A percentile compares a stretch with the other conserved stretches of the same genome.
These are phyloP conservation scores for Colletotrichum paranaense DNA, from an alignment of 2,329 filamentous ascomycete genomes.

Conservation along the genomic window DNA sequence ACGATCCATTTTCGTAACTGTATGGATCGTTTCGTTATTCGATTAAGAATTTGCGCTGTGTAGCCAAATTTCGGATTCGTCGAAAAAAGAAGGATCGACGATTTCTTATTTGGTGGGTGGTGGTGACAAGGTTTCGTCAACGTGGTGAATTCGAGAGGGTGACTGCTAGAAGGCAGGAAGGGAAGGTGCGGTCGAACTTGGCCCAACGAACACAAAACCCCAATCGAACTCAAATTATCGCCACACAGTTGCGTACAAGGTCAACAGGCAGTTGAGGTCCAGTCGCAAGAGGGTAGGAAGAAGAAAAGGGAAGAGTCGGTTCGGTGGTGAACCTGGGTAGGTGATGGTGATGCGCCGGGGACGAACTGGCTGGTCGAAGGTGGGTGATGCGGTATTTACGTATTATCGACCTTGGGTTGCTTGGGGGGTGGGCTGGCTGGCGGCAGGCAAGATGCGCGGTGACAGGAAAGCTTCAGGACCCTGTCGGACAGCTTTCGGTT, in stretches of 20 bases:
- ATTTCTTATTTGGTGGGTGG: neutral
- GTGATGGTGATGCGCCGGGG: neutral
- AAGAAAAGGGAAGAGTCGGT: neutral
- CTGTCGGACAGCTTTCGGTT: slow-evolving; percentile 9
- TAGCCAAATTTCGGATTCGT: neutral
- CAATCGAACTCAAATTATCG: neutral
- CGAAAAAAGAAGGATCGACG: neutral
- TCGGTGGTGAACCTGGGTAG: neutral
- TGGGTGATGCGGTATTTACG: slow-evolving; percentile 14
- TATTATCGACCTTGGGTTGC: neutral
- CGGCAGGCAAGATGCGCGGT: neutral
- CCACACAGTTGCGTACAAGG: neutral
- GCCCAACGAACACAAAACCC: neutral
- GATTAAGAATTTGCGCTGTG: neutral
- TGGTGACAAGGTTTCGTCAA: neutral
- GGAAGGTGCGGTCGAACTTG: neutral
- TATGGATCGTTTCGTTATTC: neutral
- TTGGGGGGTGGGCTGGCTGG: neutral
- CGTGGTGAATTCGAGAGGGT: neutral
- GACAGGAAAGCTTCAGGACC: slow-evolving; percentile 20
- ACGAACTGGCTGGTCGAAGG: neutral
- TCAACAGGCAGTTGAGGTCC: neutral
- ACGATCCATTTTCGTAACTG: slow-evolving; percentile 46
- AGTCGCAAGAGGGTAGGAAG: neutral
- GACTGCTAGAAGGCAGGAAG: neutral